Conservation (phyloP, 352 stramenopile genomes). For the Saprolegnia parasitica region DNA sequence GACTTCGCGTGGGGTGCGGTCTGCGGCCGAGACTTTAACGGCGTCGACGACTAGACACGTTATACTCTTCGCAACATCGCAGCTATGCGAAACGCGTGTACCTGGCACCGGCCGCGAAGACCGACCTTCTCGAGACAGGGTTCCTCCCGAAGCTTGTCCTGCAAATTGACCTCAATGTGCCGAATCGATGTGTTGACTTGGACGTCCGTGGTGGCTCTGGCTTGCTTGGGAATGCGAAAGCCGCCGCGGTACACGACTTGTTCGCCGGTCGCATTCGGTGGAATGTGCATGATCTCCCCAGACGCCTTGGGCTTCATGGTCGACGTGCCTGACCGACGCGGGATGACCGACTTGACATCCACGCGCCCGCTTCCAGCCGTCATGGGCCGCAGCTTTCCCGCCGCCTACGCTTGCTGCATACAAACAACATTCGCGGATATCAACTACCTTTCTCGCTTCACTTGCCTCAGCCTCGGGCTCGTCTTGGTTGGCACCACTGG, state of each 20-base stretch:
- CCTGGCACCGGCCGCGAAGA: slow-evolving; percentile 1
- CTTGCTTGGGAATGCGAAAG: slow-evolving; percentile 14
- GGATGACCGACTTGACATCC: slow-evolving; percentile 20
- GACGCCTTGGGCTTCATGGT: slow-evolving; percentile 1
- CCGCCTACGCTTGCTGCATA: not conserved
- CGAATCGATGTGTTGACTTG: not conserved
- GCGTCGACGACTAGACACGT: not conserved
- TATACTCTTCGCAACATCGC: no score
- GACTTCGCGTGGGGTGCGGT: slow-evolving; percentile 21
- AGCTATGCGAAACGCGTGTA: not conserved
- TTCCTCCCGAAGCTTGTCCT: slow-evolving; percentile 4
- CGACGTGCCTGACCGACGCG: slow-evolving; percentile 11
- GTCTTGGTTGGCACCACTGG: slow-evolving; percentile 14
- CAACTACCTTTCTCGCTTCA: slow-evolving; percentile 4
- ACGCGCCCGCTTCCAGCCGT: not conserved
- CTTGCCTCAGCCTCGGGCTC: not conserved
- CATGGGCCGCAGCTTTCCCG: not conserved
- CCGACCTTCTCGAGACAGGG: slow-evolving; percentile 23
- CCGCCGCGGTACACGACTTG: slow-evolving; percentile 23
- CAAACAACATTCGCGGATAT: not conserved
- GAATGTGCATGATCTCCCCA: slow-evolving; percentile 3
- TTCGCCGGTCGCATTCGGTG: slow-evolving; percentile 5
- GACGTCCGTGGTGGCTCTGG: not conserved
- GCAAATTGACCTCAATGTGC: not conserved
- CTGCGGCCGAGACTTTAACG: slow-evolving; percentile 1